Percentiles rank a stretch among this genome's conserved stretches.
Evolutionary conservation across 2,329 filamentous ascomycete species (phyloP).

Genomic region (Nemania diffusa): DNA sequence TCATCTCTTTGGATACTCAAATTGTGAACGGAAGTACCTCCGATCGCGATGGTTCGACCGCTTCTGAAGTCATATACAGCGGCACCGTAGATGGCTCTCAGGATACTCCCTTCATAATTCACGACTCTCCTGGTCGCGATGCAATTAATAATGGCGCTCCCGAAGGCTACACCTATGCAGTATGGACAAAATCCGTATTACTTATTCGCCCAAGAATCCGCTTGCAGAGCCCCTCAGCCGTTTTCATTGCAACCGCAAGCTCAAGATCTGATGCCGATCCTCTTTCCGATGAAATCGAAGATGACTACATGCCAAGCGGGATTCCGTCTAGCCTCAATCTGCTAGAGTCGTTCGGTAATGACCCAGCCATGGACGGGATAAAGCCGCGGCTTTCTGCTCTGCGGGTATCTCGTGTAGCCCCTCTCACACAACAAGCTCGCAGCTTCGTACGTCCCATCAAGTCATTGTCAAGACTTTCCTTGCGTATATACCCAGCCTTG

Average conservation of each 20-base stretch:
- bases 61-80: slow-evolving; percentile 70
- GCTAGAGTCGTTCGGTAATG: slow-evolving; percentile 76
- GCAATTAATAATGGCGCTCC: slow-evolving; percentile 39
- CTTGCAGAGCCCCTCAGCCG: slow-evolving; percentile 72
- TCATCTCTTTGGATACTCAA: slow-evolving; percentile 73
- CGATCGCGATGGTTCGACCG: slow-evolving; percentile 59
- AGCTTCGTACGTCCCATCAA: slow-evolving; percentile 72
- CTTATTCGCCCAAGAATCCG: slow-evolving; percentile 70
- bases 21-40: slow-evolving; percentile 67
- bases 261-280: slow-evolving; percentile 63
- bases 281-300: slow-evolving; percentile 55
- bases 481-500: slow-evolving; percentile 74
- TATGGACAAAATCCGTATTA: slow-evolving; percentile 71
- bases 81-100: slow-evolving; percentile 61
- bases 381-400: slow-evolving; percentile 77
- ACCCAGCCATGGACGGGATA: slow-evolving; percentile 70
- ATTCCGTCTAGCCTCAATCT: slow-evolving; percentile 78
- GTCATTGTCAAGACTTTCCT: slow-evolving; percentile 69
- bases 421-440: slow-evolving; percentile 68
- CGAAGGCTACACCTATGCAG: slow-evolving; percentile 59
- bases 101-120: slow-evolving; percentile 62
- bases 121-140: slow-evolving; percentile 50
- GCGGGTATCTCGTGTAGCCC: slow-evolving; percentile 78
- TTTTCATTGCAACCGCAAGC: slow-evolving; percentile 71
- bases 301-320: slow-evolving; percentile 76